Percentiles rank a stretch among this genome's conserved stretches.
These are phyloP conservation scores for Chrysoporthe puriensis DNA, from an alignment of 2,329 filamentous ascomycete species.

Conservation along the genomic window DNA sequence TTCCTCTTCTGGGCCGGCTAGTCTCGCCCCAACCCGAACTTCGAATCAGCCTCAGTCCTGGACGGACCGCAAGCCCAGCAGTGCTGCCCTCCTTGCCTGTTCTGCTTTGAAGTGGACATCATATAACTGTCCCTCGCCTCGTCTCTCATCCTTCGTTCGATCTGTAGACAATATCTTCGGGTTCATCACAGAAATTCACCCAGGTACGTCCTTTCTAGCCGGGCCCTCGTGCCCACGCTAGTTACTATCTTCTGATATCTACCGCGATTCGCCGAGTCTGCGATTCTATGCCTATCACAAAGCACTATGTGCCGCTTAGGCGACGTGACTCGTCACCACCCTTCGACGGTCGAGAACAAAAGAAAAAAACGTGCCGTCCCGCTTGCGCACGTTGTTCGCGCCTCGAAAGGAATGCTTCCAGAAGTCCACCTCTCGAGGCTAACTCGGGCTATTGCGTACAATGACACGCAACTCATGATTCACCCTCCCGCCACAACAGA, in stretches of 20 bases:
- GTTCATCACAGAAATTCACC: slow-evolving; percentile 1
- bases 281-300: not conserved
- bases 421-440: not conserved
- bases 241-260: not conserved
- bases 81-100: slow-evolving; percentile 34
- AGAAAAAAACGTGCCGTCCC: slow-evolving; percentile 4
- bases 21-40: slow-evolving; percentile 19
- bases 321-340: not conserved
- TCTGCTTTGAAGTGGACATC: slow-evolving; percentile 33
- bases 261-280: not conserved
- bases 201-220: slow-evolving; percentile 6
- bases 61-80: slow-evolving; percentile 37
- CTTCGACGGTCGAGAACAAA: not conserved
- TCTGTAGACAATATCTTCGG: slow-evolving; percentile 16
- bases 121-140: slow-evolving; percentile 27
- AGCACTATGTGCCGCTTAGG: not conserved
- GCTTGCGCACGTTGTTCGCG: not conserved
- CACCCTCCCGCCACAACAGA: slow-evolving; percentile 20
- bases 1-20: slow-evolving; percentile 28
- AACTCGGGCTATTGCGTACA: not conserved
- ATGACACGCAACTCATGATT: slow-evolving; percentile 14
- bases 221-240: not conserved
- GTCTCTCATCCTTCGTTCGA: slow-evolving; percentile 5
- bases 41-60: slow-evolving; percentile 32
- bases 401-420: slow-evolving; percentile 13